These are phyloP conservation scores for Pinus taeda DNA, from an alignment of 75 land plant genomes.

Conservation along the genomic window DNA sequence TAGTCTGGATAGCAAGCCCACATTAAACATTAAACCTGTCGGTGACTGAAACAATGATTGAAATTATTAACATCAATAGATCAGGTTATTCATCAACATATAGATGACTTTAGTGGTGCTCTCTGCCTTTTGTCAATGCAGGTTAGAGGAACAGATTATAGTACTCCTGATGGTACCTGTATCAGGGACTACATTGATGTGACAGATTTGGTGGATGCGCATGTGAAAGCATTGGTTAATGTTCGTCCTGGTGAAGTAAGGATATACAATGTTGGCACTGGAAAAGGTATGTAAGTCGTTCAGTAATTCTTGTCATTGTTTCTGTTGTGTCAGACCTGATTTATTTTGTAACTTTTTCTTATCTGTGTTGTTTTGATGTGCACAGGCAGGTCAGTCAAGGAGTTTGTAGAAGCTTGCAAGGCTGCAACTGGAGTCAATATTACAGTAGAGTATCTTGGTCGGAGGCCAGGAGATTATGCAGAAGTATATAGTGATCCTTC, in stretches of 20 bases:
- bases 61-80: background rate
- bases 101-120: background rate
- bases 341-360: background rate
- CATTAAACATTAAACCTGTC: background rate
- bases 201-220: slow-evolving; percentile 92
- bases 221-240: slow-evolving; percentile 81
- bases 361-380: slow-evolving; percentile 4
- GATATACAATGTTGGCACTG: slow-evolving; percentile 93
- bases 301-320: background rate
- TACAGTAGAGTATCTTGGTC: slow-evolving; percentile 56
- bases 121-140: slow-evolving; percentile 13
- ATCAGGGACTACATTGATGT: slow-evolving; percentile 92
- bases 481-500: slow-evolving; percentile 91
- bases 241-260: slow-evolving; percentile 58
- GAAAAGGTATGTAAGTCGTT: slow-evolving; percentile 50
- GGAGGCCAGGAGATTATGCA: slow-evolving; percentile 93
- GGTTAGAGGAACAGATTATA: slow-evolving; percentile 88
- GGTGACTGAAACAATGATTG: background rate
- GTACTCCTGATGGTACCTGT: slow-evolving; percentile 86
- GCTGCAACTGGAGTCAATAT: slow-evolving; percentile 77
- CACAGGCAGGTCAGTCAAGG: slow-evolving; percentile 89
- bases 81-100: background rate
- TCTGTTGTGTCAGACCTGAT: background rate
- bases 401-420: slow-evolving; percentile 94
- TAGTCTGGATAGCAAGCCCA: background rate